Conservation (phyloP, 2,329 filamentous ascomycete genomes). For the Pestalotiopsis sp. region DNA sequence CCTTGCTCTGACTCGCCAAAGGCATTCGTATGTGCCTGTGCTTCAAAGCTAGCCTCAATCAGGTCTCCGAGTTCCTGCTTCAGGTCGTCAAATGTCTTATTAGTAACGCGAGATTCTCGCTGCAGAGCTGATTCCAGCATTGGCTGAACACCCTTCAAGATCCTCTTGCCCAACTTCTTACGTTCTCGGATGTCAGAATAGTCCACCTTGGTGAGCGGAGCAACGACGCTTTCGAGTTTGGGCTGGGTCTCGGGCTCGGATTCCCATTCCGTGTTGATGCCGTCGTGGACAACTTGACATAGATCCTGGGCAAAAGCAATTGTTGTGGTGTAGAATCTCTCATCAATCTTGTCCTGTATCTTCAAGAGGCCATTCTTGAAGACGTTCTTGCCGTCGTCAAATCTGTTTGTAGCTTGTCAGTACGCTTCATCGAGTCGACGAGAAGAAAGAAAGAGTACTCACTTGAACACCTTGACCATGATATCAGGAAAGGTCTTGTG, state of each 20-base stretch:
- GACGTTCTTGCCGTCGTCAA: slow-evolving; percentile 59
- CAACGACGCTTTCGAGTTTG: slow-evolving; percentile 42
- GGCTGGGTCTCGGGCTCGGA: slow-evolving; percentile 27
- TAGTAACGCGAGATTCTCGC: slow-evolving; percentile 80
- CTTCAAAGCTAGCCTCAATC: slow-evolving; percentile 68
- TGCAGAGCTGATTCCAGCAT: slow-evolving; percentile 74
- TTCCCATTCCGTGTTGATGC: slow-evolving; percentile 50
- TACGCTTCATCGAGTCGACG: slow-evolving; percentile 14
- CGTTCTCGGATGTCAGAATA: slow-evolving; percentile 77
- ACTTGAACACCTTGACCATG: slow-evolving; percentile 80
- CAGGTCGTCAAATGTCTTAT: slow-evolving; percentile 70
- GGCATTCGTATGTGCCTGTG: slow-evolving; percentile 42
- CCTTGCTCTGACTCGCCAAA: slow-evolving; percentile 43
- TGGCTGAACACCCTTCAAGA: slow-evolving; percentile 81
- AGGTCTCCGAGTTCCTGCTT: slow-evolving; percentile 75
- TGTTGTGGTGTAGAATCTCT: slow-evolving; percentile 61
- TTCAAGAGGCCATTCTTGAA: slow-evolving; percentile 56
- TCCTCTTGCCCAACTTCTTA: slow-evolving; percentile 84
- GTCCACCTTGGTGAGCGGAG: slow-evolving; percentile 52
- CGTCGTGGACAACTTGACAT: slow-evolving; percentile 54
- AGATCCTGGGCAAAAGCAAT: slow-evolving; percentile 61
- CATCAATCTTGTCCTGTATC: slow-evolving; percentile 56
- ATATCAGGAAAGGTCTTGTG: slow-evolving; percentile 76
- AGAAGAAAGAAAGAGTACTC: slow-evolving; percentile 47
- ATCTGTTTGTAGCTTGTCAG: slow-evolving; percentile 49